Evolutionary conservation across 768 basidiomycete species (phyloP).

Genomic region (Pisolithus marmoratus): DNA sequence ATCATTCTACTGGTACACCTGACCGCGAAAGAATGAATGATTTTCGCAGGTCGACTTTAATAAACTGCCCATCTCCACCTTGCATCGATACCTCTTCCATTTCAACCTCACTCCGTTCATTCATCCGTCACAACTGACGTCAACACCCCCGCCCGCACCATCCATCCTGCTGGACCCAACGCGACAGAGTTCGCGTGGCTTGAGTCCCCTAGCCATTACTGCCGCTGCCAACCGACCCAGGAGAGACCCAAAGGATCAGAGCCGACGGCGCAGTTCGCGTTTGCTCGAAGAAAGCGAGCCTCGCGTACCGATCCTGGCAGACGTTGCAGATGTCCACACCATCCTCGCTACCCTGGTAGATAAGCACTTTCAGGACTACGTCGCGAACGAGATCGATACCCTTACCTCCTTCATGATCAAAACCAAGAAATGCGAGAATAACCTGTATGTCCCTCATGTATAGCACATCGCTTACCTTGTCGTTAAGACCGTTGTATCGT

Average conservation of each 20-base stretch:
- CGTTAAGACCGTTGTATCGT: too few relatives aligned
- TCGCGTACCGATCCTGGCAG: slow-evolving; percentile 64
- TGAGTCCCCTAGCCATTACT: slow-evolving; percentile 39
- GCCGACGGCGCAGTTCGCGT: slow-evolving; percentile 65
- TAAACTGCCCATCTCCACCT: slow-evolving; percentile 55
- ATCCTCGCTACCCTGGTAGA: slow-evolving; percentile 67
- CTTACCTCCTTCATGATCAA: slow-evolving; percentile 79
- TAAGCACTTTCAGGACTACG: slow-evolving; percentile 62
- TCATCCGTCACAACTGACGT: slow-evolving; percentile 62
- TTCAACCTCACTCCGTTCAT: slow-evolving; percentile 68
- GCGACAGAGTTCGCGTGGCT: slow-evolving; percentile 40
- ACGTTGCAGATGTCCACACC: slow-evolving; percentile 60
- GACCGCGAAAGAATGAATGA: slow-evolving; percentile 2
- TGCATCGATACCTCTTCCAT: slow-evolving; percentile 69
- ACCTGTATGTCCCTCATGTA: slow-evolving; percentile 11
- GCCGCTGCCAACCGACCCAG: slow-evolving; percentile 71
- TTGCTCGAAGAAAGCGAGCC: slow-evolving; percentile 55
- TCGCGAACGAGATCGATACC: slow-evolving; percentile 71
- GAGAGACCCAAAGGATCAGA: slow-evolving; percentile 57
- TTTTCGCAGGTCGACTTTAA: slow-evolving; percentile 64
- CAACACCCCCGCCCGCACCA: slow-evolving; percentile 68
- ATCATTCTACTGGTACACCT: background rate
- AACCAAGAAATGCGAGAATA: slow-evolving; percentile 42
- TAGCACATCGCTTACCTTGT: background rate
- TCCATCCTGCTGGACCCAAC: slow-evolving; percentile 48